phyloP scores from a whole-genome alignment of 495 filamentous ascomycete genomes.

The Cudoniella acicularis region DNA sequence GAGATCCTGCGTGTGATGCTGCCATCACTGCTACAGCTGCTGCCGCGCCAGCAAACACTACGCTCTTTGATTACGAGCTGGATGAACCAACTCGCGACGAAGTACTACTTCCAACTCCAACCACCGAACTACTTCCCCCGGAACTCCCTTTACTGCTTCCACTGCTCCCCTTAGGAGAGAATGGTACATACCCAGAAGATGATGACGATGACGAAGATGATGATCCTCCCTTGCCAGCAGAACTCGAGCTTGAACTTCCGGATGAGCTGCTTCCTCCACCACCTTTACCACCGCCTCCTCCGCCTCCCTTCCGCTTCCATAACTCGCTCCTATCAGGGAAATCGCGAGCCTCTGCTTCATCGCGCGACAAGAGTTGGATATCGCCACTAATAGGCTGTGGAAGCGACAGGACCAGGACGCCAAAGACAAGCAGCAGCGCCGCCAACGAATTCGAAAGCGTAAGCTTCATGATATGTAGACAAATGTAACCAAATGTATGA shows the following conservation, averaged over 20 bases:
- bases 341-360: background rate
- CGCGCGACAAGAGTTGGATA: slow-evolving; percentile 15
- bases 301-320: slow-evolving; percentile 56
- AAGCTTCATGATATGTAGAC: slow-evolving; percentile 7
- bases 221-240: slow-evolving; percentile 8
- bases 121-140: background rate
- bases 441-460: background rate
- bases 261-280: slow-evolving; percentile 16
- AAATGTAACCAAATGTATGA: background rate
- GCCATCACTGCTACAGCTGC: too few species aligned
- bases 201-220: too few species aligned
- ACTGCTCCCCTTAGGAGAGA: background rate
- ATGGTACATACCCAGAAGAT: slow-evolving; percentile 22
- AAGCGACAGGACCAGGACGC: slow-evolving; percentile 8
- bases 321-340: slow-evolving; percentile 33
- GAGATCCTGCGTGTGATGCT: background rate
- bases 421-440: slow-evolving; percentile 7
- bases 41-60: slow-evolving; percentile 21
- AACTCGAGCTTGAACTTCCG: slow-evolving; percentile 6
- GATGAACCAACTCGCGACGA: slow-evolving; percentile 26
- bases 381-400: slow-evolving; percentile 16
- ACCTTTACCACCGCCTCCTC: slow-evolving; percentile 44
- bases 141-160: background rate
- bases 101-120: slow-evolving; percentile 15
- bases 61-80: slow-evolving; percentile 16